Conservation (phyloP, 768 basidiomycete genomes). For the Hericium rajendrae region DNA sequence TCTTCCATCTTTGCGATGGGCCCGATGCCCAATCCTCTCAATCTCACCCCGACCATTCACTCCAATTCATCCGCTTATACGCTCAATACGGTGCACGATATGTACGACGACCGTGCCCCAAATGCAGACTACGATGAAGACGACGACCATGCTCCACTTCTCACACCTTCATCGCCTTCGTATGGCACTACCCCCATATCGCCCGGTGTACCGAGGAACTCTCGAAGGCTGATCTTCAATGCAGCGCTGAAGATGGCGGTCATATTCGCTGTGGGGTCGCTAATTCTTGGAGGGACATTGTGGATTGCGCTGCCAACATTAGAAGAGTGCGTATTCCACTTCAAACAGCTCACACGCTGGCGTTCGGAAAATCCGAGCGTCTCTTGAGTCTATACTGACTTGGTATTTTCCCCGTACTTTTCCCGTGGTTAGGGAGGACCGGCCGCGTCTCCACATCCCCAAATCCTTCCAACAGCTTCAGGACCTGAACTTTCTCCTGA, state of each 20-base stretch:
- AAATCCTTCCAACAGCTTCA: constrained; percentile 84
- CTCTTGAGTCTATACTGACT: too few relatives aligned
- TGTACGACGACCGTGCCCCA: constrained; percentile 17
- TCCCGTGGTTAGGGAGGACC: constrained; percentile 51
- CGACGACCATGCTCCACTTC: constrained; percentile 17
- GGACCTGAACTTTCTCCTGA: constrained; percentile 72
- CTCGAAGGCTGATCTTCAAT: constrained; percentile 59
- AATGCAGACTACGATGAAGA: background rate
- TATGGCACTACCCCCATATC: constrained; percentile 10
- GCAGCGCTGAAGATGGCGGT: constrained; percentile 79
- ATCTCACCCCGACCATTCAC: constrained; percentile 10
- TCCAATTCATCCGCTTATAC: constrained; percentile 48
- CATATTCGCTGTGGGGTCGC: constrained; percentile 62
- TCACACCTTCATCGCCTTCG: constrained; percentile 27
- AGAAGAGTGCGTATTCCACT: constrained; percentile 48
- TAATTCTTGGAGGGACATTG: constrained; percentile 67
- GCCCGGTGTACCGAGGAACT: constrained; percentile 26
- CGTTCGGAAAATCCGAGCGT: too few relatives aligned
- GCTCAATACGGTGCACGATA: constrained; percentile 44
- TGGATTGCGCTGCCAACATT: constrained; percentile 74
- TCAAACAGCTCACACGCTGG: too few relatives aligned
- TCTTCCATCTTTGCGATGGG: background rate
- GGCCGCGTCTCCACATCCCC: constrained; percentile 68
- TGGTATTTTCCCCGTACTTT: background rate
- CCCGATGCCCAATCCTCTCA: background rate